Base-by-base conservation (phyloP, 1,284 basidiomycete species). In the Stygiomarasmius scandens region DNA sequence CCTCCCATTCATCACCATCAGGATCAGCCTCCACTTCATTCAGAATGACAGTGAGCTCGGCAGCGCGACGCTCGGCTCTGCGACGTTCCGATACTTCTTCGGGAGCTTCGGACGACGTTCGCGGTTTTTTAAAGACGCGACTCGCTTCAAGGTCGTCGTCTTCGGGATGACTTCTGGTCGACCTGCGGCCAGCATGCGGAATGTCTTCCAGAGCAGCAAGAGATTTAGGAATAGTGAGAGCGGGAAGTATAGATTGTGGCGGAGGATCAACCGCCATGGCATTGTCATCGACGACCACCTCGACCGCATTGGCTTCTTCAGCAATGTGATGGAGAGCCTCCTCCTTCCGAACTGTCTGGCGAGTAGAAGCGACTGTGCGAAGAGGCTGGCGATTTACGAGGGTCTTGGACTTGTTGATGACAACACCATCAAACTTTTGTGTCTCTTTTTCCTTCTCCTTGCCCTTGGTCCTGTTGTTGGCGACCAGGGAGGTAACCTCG, bases 1-100 rank as follows among this genome's bases (percentile, higher is more conserved):
- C 95, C 32, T 91, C 89, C 95, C 90, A 91, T 22, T 78, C 69
- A n/a, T 80, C 75, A 20, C 78, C 77, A 47, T 87, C 74, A 2
- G 86, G 84, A 60, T 89, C 85, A 0, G 82, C 85, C 65, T 88
- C 85, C 8, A 58, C 65, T 54, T 82, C 78, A 23, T 81, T 73
- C 10, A 77, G 70, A 38, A 71, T 66, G 1, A 60, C 69, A 16
- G 74, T 73, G 48, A 77, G 74, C 59, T 74, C 71, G 24, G 16
- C 73, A 14, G 69, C 66, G 47, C 71, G 69, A 14, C 66, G 67
- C 36, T 72, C 69, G 2, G 67, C 36, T 71, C 69, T 4, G 68
- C 69, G 12, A 47, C 41, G 36, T 41, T 41, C 64, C 14, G 71
- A 69, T 22, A 74, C 77, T n/a, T 84, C 84, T 47, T 87, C 84